Evolutionary conservation across 1,139 yeast genomes (phyloP).

Genomic region (Candida sp.): DNA sequence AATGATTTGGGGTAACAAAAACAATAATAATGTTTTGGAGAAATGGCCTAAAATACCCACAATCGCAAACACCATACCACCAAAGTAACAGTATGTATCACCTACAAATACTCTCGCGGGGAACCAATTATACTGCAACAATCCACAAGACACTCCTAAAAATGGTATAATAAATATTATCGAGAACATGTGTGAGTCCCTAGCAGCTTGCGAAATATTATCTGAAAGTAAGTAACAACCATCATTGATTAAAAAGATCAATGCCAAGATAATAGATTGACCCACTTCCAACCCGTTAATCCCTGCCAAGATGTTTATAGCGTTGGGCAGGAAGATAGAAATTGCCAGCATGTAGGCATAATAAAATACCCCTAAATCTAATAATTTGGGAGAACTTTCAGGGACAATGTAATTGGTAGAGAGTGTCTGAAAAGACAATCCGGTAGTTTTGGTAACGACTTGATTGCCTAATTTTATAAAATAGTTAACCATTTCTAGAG

Average conservation of each 20-base stretch:
- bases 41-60: slow-evolving; percentile 96
- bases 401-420: slow-evolving; percentile 30
- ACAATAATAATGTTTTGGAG: slow-evolving; percentile 82
- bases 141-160: slow-evolving; percentile 76
- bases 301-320: slow-evolving; percentile 96
- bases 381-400: slow-evolving; percentile 34
- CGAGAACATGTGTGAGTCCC: slow-evolving; percentile 81
- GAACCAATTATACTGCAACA: slow-evolving; percentile 79
- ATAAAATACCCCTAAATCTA: slow-evolving; percentile 79
- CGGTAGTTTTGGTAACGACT: slow-evolving; percentile 29
- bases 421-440: slow-evolving; percentile 38
- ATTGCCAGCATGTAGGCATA: slow-evolving; percentile 89
- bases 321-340: slow-evolving; percentile 92
- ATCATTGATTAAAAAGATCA: slow-evolving; percentile 74
- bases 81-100: slow-evolving; percentile 95
- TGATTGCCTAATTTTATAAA: slow-evolving; percentile 31
- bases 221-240: slow-evolving; percentile 55
- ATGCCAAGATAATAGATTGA: slow-evolving; percentile 77
- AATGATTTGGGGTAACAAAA: slow-evolving; percentile 86
- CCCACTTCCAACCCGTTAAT: slow-evolving; percentile 96
- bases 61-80: slow-evolving; percentile 98
- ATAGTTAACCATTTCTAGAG: slow-evolving; percentile 16
- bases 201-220: slow-evolving; percentile 52
- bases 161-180: slow-evolving; percentile 81
- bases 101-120: slow-evolving; percentile 96